A percentile compares a stretch with the other conserved stretches of the same genome.
phyloP scores from a whole-genome alignment of 495 filamentous ascomycete genomes.

The Lasiosphaeria ovina region DNA sequence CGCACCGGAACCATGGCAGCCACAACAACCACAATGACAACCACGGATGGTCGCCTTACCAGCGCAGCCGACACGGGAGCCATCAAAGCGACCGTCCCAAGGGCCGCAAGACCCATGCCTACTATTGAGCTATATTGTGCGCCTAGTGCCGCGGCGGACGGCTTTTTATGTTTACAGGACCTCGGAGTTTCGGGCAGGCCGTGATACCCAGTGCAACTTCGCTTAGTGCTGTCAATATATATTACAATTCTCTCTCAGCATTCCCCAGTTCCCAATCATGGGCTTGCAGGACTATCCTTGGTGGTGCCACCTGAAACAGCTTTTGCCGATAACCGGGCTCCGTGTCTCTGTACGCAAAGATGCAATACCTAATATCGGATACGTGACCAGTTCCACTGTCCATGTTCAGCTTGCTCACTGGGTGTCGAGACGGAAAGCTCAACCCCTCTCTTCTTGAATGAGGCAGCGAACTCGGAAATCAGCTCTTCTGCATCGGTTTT shows the following conservation, averaged over 20 bases:
- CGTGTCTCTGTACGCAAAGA: background rate
- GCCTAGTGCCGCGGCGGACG: no score
- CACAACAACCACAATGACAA: conserved; percentile 13
- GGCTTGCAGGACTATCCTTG: no score
- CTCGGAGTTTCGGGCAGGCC: no score
- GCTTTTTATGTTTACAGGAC: no score
- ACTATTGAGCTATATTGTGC: conserved; percentile 9
- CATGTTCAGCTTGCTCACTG: background rate
- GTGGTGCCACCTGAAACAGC: background rate
- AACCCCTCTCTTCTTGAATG: background rate
- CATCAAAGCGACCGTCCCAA: conserved; percentile 23
- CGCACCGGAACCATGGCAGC: conserved; percentile 14
- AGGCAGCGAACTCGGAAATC: background rate
- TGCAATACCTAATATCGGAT: background rate
- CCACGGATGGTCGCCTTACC: conserved; percentile 28
- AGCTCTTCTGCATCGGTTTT: background rate
- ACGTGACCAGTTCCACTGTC: conserved; percentile 7
- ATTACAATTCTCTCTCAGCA: no score
- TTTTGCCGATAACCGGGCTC: background rate
- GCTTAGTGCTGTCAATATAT: no score
- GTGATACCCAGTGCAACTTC: no score
- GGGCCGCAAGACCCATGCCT: conserved; percentile 22
- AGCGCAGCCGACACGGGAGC: conserved; percentile 22
- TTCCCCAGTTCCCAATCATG: no score
- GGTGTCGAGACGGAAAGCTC: background rate